Base-by-base conservation (phyloP, 306 rosid species). In the Alnus rubra region DNA sequence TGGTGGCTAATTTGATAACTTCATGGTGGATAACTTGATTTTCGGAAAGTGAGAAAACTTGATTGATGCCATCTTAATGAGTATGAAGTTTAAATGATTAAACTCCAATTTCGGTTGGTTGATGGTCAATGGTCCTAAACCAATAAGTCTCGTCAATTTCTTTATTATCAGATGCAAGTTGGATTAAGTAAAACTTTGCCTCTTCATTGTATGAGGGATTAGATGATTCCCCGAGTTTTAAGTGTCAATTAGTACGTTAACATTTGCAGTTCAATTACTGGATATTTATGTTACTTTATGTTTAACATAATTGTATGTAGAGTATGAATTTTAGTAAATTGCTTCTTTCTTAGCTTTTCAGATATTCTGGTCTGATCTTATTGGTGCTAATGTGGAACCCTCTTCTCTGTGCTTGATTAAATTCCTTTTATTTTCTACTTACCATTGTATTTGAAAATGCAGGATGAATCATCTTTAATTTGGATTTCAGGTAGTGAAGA, bases 401-500 rank as follows among this genome's bases (percentile, higher is more conserved):
- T 76, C 39, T 39, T 39, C 71, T 75, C 19, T 44, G 56, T 54
- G 6, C 74, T 50, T 67, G 53, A 16, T 58, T 50, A 55, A 75
- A 75, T 80, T 80, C 68, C 73, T 82, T 81, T 16, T 68, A 67
- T 8, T 47, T 73, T 74, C 3, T 76, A 33, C 84, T 80, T 53
- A 62, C 37, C 62, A 33, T 74, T 79, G 47, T 47, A 69, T 86
- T 69, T 77, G 18, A 60, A 81, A 81, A 86, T 60, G 68, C 86
- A 95, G 98, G 98, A 95, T 82, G 97, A 85, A 48, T 87, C 92
- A 64, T 85, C 96, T 71, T 84, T 95, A 90, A 90, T 88, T 89
- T 95, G 98, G 98, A 85, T 88, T 85, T 88, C 98, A 71, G 91
- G 91, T 78, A 86, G 82, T 64, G 97, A 91, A 59, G 97, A 95